Conservation (phyloP, 345 rosid species). For the Citropsis articulata region DNA sequence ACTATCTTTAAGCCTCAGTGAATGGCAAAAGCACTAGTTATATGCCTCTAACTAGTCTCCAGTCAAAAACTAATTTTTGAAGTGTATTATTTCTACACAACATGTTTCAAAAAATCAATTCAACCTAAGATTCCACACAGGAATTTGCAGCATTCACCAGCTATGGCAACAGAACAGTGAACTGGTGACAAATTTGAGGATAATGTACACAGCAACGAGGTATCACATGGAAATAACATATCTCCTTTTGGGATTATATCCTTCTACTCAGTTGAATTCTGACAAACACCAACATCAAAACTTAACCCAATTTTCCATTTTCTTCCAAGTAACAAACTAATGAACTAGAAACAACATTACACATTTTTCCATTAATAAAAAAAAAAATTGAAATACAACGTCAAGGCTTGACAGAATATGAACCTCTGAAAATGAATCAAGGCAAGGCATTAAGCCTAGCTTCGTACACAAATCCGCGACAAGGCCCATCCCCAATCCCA, state of each 20-base stretch:
- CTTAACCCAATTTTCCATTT: background rate
- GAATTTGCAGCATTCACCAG: background rate
- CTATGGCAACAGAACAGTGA: background rate
- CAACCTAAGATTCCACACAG: background rate
- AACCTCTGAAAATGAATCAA: constrained; percentile 23
- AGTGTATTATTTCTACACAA: no score
- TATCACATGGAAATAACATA: background rate
- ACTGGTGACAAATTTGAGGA: background rate
- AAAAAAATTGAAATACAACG: background rate
- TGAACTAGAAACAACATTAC: background rate
- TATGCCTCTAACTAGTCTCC: background rate
- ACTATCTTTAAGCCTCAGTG: background rate
- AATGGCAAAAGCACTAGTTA: background rate
- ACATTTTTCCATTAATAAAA: background rate
- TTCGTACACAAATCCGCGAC: constrained; percentile 73
- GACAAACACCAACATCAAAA: background rate
- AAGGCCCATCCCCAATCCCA: constrained; percentile 58
- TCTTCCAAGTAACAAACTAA: background rate
- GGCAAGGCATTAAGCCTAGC: constrained; percentile 53
- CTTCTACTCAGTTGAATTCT: background rate
- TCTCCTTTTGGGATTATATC: background rate
- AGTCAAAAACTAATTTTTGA: no score
- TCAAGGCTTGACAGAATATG: no score
- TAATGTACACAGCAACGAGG: background rate
- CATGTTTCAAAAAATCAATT: background rate